A percentile compares a stretch with the other conserved stretches of the same genome.
Conservation (phyloP, 177 flowering plant species). For the Vitis hybrid region DNA sequence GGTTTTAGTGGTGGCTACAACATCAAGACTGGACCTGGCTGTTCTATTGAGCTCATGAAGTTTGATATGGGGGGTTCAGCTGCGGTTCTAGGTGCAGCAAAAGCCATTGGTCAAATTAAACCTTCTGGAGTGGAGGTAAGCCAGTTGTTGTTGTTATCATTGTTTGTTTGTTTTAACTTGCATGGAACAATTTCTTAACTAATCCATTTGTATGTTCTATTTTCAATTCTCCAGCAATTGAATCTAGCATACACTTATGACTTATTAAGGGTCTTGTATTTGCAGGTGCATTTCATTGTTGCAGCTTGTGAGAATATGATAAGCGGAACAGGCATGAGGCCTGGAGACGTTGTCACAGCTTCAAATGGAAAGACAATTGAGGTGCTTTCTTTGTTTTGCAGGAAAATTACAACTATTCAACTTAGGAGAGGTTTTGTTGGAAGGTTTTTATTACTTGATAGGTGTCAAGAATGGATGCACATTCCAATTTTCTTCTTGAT, state of each 20-base stretch:
- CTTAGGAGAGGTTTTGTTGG: background rate
- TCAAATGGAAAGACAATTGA: conserved; percentile 98
- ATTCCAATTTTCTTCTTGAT: too few relatives aligned
- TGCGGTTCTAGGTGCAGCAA: conserved; percentile 96
- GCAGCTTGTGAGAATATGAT: conserved; percentile 99
- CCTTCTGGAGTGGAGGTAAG: conserved; percentile 95
- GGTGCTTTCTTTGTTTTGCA: conserved; percentile 35
- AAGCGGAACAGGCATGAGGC: conserved; percentile 98
- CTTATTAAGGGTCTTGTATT: conserved; percentile 3
- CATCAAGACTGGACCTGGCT: conserved; percentile 93
- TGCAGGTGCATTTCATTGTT: conserved; percentile 91
- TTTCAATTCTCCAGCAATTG: background rate
- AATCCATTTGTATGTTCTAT: background rate
- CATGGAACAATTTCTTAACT: background rate
- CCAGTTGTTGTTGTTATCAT: background rate
- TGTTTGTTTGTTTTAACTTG: conserved; percentile 2
- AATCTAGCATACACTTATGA: background rate
- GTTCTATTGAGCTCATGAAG: conserved; percentile 90
- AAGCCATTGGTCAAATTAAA: conserved; percentile 92
- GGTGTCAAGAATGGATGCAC: too few relatives aligned
- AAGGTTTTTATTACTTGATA: too few relatives aligned
- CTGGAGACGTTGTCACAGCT: conserved; percentile 92
- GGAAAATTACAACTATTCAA: background rate
- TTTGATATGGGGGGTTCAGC: conserved; percentile 99
- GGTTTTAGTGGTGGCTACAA: conserved; percentile 97